phyloP scores from a whole-genome alignment of 164 flowering plant genomes.

The Tetracentron sinense region DNA sequence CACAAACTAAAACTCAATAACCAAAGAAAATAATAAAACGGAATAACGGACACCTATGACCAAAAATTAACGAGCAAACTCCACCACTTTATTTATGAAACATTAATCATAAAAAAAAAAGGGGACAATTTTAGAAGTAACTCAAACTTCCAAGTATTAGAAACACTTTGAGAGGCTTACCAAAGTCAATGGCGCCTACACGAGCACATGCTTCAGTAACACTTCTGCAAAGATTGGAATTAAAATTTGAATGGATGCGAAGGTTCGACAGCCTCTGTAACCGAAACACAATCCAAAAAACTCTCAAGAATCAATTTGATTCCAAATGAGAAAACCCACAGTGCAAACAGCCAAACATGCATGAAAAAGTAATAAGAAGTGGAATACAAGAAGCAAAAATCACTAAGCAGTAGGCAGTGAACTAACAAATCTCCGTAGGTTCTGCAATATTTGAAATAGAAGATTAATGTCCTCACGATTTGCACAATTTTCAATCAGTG shows the following conservation, averaged over 20 bases:
- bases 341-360: neutral
- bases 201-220: constrained; percentile 79
- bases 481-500: constrained; percentile 59
- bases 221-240: constrained; percentile 66
- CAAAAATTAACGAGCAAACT: too few species aligned
- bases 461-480: constrained; percentile 65
- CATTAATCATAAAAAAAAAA: too few species aligned
- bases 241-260: constrained; percentile 70
- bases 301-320: neutral
- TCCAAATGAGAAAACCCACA: neutral
- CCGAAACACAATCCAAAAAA: constrained; percentile 10
- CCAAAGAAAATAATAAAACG: too few species aligned
- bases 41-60: too few species aligned
- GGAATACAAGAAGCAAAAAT: neutral
- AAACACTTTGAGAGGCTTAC: constrained; percentile 35
- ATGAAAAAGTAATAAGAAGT: neutral
- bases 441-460: constrained; percentile 59
- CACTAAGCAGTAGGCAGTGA: neutral
- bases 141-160: neutral
- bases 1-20: too few species aligned
- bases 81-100: too few species aligned
- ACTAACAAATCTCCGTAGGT: constrained; percentile 82
- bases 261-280: constrained; percentile 89
- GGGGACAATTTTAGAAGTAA: too few species aligned
- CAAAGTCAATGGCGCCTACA: constrained; percentile 79